Evolutionary conservation across 768 basidiomycete species (phyloP), one percentile per base, ranked within the genome.

Genomic region (Kwoniella shandongensis): DNA sequence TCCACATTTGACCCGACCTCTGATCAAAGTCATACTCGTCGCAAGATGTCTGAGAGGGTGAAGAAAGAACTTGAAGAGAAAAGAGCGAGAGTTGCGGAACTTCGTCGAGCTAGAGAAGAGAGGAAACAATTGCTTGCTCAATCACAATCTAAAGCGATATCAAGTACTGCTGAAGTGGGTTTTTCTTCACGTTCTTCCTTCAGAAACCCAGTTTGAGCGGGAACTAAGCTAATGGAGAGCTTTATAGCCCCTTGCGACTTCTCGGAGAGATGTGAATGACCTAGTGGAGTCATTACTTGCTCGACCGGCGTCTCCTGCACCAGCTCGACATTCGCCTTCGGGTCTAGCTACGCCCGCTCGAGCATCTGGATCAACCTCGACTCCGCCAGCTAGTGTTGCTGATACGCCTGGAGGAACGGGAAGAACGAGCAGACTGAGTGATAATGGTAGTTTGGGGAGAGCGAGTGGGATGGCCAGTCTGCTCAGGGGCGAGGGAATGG

Each of bases 51-150:
- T 27, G 76, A 76, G 47, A 42, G 75, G 48, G 82, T 90, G 46
- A 79, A 89, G 71, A 85, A 86, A 70, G 92, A 96, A 78, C 88
- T 97, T 58, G 91, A 91, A 76, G 88, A 86, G 23, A 98, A 97
- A 79, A 81, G 86, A 61, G 84, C 85, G 11, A 92, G 91, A 77
- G 85, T 97, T 30, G 89, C 85, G 47, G 89, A 90, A 62, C 81
- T 96, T 35, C 81, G 88, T 52, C 83, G 86, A 74, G 87, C 86
- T 4, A 83, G 91, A 42, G 85, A 85, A 32, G 84, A 88, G 61
- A 59, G 78, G 20, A 62, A 70, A 57, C 66, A 66, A 18, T 56
- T 61, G 30, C 51, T 73, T 3, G 69, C 69, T n/a, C 47, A 68
- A 29, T 69, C 69, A 18, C 64, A 64, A 42, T 58, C 61, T 26